These are phyloP conservation scores for Aspergillus ruber DNA, from an alignment of 2,329 filamentous ascomycete species.

Conservation along the genomic window DNA sequence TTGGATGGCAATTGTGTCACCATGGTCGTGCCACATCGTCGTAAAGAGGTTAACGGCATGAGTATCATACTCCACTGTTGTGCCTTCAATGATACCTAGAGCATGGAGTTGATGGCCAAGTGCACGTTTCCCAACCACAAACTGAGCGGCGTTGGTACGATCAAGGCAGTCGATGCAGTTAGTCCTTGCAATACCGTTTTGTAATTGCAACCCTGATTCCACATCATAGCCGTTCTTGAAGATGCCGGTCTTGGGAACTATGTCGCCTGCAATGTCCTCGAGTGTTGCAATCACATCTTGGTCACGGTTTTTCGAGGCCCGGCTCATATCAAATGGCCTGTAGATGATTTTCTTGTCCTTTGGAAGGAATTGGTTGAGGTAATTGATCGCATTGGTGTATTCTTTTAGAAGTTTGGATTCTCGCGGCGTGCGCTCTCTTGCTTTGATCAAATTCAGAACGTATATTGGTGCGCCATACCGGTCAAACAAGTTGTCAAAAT, in stretches of 20 bases:
- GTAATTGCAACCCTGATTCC: conserved; percentile 60
- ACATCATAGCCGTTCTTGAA: conserved; percentile 83
- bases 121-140: conserved; percentile 92
- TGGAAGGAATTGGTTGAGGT: conserved; percentile 91
- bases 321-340: conserved; percentile 96
- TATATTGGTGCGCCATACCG: conserved; percentile 90
- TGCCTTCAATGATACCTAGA: conserved; percentile 74
- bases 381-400: conserved; percentile 79
- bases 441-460: conserved; percentile 83
- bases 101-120: conserved; percentile 88
- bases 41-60: conserved; percentile 95
- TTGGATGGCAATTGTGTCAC: conserved; percentile 94
- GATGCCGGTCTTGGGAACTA: conserved; percentile 80
- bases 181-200: conserved; percentile 88
- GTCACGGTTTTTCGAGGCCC: conserved; percentile 83
- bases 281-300: conserved; percentile 92
- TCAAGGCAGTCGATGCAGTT: conserved; percentile 98
- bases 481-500: conserved; percentile 92
- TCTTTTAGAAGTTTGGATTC: conserved; percentile 87
- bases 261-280: conserved; percentile 81
- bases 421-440: conserved; percentile 77
- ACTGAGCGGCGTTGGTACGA: conserved; percentile 94
- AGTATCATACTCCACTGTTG: conserved; percentile 82
- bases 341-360: conserved; percentile 79
- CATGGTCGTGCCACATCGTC: conserved; percentile 97